A percentile compares a stretch with the other conserved stretches of the same genome.
phyloP scores from a whole-genome alignment of 2,329 filamentous ascomycete species.

The Pseudocercospora macadamiae region DNA sequence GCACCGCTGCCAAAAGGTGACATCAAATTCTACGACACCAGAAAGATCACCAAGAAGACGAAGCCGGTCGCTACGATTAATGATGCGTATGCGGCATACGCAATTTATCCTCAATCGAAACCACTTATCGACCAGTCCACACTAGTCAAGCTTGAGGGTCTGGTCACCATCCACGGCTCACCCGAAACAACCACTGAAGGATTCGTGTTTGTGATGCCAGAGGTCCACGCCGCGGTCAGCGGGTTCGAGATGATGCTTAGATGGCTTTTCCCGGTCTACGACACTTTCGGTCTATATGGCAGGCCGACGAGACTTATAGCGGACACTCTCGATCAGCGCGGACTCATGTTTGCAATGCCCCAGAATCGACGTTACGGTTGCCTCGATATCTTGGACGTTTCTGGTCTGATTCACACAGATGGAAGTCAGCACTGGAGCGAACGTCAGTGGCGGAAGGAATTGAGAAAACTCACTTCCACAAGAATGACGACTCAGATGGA shows the following conservation, averaged over 20 bases:
- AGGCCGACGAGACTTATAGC: slow-evolving; percentile 84
- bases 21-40: slow-evolving; percentile 92
- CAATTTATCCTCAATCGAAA: slow-evolving; percentile 94
- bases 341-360: slow-evolving; percentile 98
- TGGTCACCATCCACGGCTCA: slow-evolving; percentile 79
- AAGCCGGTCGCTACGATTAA: slow-evolving; percentile 88
- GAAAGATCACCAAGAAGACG: slow-evolving; percentile 89
- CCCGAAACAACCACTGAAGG: slow-evolving; percentile 79
- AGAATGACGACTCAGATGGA: slow-evolving; percentile 63
- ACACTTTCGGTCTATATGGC: slow-evolving; percentile 89
- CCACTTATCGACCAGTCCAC: slow-evolving; percentile 93
- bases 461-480: slow-evolving; percentile 85
- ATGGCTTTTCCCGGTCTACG: slow-evolving; percentile 91
- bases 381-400: slow-evolving; percentile 84
- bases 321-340: slow-evolving; percentile 81
- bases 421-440: slow-evolving; percentile 80
- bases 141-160: slow-evolving; percentile 88
- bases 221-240: slow-evolving; percentile 84
- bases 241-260: slow-evolving; percentile 95
- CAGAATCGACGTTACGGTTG: slow-evolving; percentile 87
- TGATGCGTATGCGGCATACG: slow-evolving; percentile 89
- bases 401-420: slow-evolving; percentile 74
- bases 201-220: slow-evolving; percentile 97
- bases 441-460: slow-evolving; percentile 81
- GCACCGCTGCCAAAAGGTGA: slow-evolving; percentile 75